Evolutionary conservation across 306 rosid species (phyloP), one percentile per base, ranked within the genome.

Genomic region (Trichosanthes truncata): DNA sequence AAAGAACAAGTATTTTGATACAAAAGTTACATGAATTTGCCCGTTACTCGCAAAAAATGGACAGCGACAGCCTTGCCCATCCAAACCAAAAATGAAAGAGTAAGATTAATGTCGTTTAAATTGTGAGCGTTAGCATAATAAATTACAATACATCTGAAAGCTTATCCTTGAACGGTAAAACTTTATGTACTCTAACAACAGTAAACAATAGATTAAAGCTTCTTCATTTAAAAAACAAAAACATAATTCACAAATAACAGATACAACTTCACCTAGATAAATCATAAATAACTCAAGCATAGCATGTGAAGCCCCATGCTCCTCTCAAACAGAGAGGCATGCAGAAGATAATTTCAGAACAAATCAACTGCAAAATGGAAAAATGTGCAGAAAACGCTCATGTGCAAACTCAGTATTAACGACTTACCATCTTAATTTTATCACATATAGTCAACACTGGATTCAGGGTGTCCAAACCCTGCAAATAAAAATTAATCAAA

Each of bases 381-480:
- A 63, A 61, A 35, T 35, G 72, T 17, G 45, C 45, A 65, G 23
- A 35, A 29, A 62, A 36, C 4, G 68, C 40, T 62, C 3, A 25
- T 61, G 67, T 61, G 68, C 31, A 12, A 26, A 20, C 74, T 36
- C 76, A 25, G 46, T 14, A 71, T 45, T 13, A 43, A 25, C 21
- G 78, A 78, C 88, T 84, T 85, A 93, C 98, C 91, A 91, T 82
- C 86, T 87, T 93, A 82, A 84, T 80, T 79, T 83, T 90, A 73
- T 87, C 90, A 52, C 84, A 94, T 56, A 91, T 90, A 79, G 84
- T 85, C 87, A 93, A 61, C 73, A 83, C 79, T 1, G 98, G 98
- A 82, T 91, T 87, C 85, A 87, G 74, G 20, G 98, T 89, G 82
- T 93, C 88, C 79, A 93, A 89, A 76, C 90, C 97, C 98, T 93